phyloP scores from a whole-genome alignment of 148 eudicot genomes.

The Limonium bicolor region DNA sequence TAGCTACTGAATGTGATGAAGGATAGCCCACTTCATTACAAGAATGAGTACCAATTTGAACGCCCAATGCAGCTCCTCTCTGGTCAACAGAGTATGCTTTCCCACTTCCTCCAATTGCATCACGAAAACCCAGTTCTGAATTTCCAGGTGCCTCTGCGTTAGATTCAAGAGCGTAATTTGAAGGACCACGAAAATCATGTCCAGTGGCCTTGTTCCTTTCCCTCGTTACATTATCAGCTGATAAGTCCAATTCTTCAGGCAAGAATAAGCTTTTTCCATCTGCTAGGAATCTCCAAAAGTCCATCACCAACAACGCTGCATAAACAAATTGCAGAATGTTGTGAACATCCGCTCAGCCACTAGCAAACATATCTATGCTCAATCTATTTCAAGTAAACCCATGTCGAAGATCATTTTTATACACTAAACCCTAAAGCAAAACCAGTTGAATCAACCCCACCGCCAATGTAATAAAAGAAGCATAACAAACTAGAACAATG shows the following conservation, averaged over 20 bases:
- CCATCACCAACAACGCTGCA: slow-evolving; percentile 20
- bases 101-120: slow-evolving; percentile 16
- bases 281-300: slow-evolving; percentile 25
- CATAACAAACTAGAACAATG: too few relatives aligned
- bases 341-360: too few relatives aligned
- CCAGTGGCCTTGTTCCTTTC: slow-evolving; percentile 9
- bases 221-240: slow-evolving; percentile 11
- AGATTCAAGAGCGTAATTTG: slow-evolving; percentile 17
- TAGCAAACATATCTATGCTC: too few relatives aligned
- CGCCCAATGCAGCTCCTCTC: slow-evolving; percentile 12
- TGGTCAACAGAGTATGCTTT: slow-evolving; percentile 15
- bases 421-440: too few relatives aligned
- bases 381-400: too few relatives aligned
- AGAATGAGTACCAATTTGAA: slow-evolving; percentile 14
- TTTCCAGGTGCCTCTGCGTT: slow-evolving; percentile 19
- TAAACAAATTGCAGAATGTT: too few relatives aligned
- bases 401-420: too few relatives aligned
- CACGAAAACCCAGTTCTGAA: slow-evolving; percentile 15
- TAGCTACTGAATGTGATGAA: slow-evolving; percentile 1
- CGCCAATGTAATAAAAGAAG: too few relatives aligned
- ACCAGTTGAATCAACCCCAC: too few relatives aligned
- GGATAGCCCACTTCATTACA: background rate
- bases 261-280: slow-evolving; percentile 16
- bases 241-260: slow-evolving; percentile 17
- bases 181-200: slow-evolving; percentile 13